Percentiles rank a stretch among this genome's conserved stretches.
These are phyloP conservation scores for Boletellus emodensis DNA, from an alignment of 768 basidiomycete genomes.

Conservation along the genomic window DNA sequence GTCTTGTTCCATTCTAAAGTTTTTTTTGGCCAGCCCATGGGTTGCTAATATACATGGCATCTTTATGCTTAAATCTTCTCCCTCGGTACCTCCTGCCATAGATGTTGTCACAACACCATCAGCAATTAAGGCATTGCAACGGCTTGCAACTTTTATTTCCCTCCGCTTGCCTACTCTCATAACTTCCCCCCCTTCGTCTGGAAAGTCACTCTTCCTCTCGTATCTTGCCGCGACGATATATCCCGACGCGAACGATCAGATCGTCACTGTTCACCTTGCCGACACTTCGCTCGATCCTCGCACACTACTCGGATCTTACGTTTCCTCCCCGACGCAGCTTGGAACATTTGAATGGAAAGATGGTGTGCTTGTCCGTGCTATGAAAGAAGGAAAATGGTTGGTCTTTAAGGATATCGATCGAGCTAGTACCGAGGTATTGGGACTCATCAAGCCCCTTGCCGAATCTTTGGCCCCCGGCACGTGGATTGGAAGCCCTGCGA, in stretches of 20 bases:
- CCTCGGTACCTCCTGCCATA: constrained; percentile 23
- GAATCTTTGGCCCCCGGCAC: constrained; percentile 68
- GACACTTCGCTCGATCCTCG: constrained; percentile 96
- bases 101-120: constrained; percentile 63
- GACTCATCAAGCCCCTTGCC: constrained; percentile 77
- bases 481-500: constrained; percentile 70
- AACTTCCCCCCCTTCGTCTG: constrained; percentile 82
- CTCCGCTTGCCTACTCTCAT: constrained; percentile 75
- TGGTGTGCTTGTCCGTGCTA: constrained; percentile 84
- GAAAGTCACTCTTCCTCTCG: constrained; percentile 76
- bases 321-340: constrained; percentile 77
- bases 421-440: constrained; percentile 85
- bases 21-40: constrained; percentile 43
- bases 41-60: constrained; percentile 63
- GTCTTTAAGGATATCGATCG: constrained; percentile 91
- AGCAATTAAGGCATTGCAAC: constrained; percentile 52
- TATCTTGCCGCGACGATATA: constrained; percentile 69
- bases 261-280: constrained; percentile 85
- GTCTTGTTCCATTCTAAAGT: constrained; percentile 11
- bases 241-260: constrained; percentile 57
- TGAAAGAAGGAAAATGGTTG: constrained; percentile 89
- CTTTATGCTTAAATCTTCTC: constrained; percentile 51
- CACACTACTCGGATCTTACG: constrained; percentile 87
- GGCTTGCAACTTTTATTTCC: constrained; percentile 61
- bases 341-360: constrained; percentile 97